Conservation (phyloP, 2,329 filamentous ascomycete species). For the Exophiala aquamarina region DNA sequence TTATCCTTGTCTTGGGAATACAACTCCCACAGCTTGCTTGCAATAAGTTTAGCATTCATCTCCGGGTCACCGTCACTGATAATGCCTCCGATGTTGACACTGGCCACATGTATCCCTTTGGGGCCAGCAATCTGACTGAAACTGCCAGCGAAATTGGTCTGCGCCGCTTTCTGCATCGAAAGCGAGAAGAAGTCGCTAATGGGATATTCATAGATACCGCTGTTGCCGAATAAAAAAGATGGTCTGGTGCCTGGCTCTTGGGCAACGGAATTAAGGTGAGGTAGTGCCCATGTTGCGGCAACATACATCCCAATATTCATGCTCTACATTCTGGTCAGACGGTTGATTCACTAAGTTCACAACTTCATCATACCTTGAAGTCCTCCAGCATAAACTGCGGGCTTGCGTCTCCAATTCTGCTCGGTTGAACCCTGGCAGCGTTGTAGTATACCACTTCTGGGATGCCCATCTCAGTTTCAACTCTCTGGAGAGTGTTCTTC, state of each 20-base stretch:
- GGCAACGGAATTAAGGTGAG: slow-evolving; percentile 12
- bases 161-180: slow-evolving; percentile 21
- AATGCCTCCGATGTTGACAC: slow-evolving; percentile 24
- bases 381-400: slow-evolving; percentile 18
- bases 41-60: slow-evolving; percentile 21
- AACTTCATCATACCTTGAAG: slow-evolving; percentile 12
- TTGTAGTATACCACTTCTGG: slow-evolving; percentile 22
- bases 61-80: slow-evolving; percentile 21
- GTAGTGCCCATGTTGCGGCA: slow-evolving; percentile 19
- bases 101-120: slow-evolving; percentile 28
- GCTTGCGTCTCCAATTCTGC: slow-evolving; percentile 8
- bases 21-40: slow-evolving; percentile 23
- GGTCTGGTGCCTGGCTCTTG: slow-evolving; percentile 8
- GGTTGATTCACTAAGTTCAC: neutral
- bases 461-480: slow-evolving; percentile 10
- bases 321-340: slow-evolving; percentile 4
- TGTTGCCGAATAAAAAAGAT: slow-evolving; percentile 18
- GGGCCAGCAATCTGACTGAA: slow-evolving; percentile 15
- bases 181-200: slow-evolving; percentile 14
- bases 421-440: slow-evolving; percentile 13
- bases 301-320: slow-evolving; percentile 19
- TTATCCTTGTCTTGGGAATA: slow-evolving; percentile 23
- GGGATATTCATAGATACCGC: slow-evolving; percentile 12
- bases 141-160: slow-evolving; percentile 16
- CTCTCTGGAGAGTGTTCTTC: slow-evolving; percentile 7